These are phyloP conservation scores for Podospora anserina DNA, from an alignment of 495 filamentous ascomycete genomes.

Conservation along the genomic window DNA sequence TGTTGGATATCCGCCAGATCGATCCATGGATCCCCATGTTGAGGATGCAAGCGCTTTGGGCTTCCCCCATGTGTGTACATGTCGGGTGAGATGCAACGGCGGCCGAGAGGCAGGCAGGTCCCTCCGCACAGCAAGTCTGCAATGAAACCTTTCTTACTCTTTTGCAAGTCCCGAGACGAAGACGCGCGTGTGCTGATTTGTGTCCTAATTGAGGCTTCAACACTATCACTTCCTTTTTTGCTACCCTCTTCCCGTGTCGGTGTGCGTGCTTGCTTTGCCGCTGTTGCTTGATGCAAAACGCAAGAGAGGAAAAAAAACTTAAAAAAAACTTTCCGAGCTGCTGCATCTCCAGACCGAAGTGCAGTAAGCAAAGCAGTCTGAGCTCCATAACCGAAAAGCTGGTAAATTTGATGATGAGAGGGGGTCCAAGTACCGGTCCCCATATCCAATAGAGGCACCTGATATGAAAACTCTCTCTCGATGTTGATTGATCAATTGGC, in stretches of 20 bases:
- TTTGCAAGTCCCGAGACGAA: neutral
- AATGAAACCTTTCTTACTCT: neutral
- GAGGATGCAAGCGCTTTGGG: constrained; percentile 28
- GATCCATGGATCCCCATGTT: constrained; percentile 24
- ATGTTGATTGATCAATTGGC: neutral
- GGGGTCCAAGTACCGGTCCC: neutral
- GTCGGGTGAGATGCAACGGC: constrained; percentile 23
- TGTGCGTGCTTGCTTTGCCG: neutral
- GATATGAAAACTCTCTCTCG: neutral
- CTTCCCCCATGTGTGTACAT: constrained; percentile 7
- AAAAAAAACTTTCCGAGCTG: neutral
- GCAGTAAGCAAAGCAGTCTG: neutral
- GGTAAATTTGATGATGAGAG: neutral
- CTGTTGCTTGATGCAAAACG: neutral
- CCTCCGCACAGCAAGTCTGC: constrained; percentile 1
- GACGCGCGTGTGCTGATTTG: constrained; percentile 3
- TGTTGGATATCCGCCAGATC: constrained; percentile 15
- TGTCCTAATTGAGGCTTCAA: neutral
- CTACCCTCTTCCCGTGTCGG: neutral
- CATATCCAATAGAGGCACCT: neutral
- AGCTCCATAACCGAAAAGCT: neutral
- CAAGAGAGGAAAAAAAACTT: too few relatives aligned
- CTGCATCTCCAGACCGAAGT: neutral
- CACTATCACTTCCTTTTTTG: neutral
- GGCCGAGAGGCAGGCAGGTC: constrained; percentile 14